Percentiles rank a stretch among this genome's conserved stretches.
phyloP scores from a whole-genome alignment of 1,139 yeast genomes.

The Geotrichum candidum region DNA sequence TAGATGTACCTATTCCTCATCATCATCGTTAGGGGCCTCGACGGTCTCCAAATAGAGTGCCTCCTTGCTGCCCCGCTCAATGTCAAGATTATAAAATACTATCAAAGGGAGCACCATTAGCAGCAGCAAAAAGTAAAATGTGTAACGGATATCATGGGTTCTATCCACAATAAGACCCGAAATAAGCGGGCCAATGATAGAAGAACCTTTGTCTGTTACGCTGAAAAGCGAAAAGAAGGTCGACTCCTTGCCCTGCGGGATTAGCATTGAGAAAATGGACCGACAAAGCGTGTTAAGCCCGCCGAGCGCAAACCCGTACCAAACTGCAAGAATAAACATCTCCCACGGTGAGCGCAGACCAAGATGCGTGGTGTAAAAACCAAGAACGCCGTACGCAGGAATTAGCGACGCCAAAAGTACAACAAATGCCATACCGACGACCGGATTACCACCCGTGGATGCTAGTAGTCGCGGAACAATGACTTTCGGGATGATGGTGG shows the following conservation, averaged over 20 bases:
- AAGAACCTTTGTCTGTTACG: slow-evolving; percentile 69
- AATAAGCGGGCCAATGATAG: slow-evolving; percentile 60
- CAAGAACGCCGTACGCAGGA: slow-evolving; percentile 60
- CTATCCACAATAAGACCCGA: slow-evolving; percentile 61
- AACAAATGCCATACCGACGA: slow-evolving; percentile 45
- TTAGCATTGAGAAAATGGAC: slow-evolving; percentile 55
- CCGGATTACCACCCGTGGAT: slow-evolving; percentile 34
- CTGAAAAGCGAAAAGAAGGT: slow-evolving; percentile 64
- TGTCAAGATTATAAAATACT: slow-evolving; percentile 44
- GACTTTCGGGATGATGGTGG: slow-evolving; percentile 45
- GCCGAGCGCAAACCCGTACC: slow-evolving; percentile 69
- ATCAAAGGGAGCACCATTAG: slow-evolving; percentile 50
- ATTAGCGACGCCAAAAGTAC: slow-evolving; percentile 56
- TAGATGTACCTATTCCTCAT: background rate
- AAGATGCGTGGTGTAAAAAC: slow-evolving; percentile 44
- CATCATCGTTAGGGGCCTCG: slow-evolving; percentile 14
- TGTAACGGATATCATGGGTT: slow-evolving; percentile 62
- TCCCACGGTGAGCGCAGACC: slow-evolving; percentile 58
- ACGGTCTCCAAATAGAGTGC: slow-evolving; percentile 28
- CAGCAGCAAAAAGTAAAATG: slow-evolving; percentile 53
- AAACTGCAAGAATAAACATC: slow-evolving; percentile 56
- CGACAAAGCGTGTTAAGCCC: slow-evolving; percentile 61
- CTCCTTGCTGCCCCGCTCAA: slow-evolving; percentile 47
- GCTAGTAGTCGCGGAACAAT: slow-evolving; percentile 40
- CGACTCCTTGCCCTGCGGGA: slow-evolving; percentile 64